Evolutionary conservation across 371 early-diverging fungal genomes (phyloP).

Genomic region (Mortierella sp.): DNA sequence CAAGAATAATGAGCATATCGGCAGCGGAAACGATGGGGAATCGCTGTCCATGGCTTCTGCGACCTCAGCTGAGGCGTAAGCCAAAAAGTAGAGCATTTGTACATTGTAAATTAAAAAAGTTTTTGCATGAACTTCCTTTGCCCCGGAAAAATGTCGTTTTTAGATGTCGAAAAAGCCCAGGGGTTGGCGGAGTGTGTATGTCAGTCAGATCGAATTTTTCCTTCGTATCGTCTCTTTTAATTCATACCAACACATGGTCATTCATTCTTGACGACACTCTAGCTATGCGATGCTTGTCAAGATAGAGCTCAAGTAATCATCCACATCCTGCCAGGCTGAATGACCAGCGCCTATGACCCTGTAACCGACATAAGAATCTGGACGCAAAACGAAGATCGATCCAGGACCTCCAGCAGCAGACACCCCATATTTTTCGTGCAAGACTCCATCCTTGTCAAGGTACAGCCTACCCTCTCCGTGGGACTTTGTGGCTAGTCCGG

Average conservation of each 20-base stretch:
- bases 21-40: not conserved
- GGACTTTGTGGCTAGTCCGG: not conserved
- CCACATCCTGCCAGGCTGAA: slow-evolving; percentile 25
- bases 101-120: too few species aligned
- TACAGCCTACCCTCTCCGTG: slow-evolving; percentile 21
- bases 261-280: too few species aligned
- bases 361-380: slow-evolving; percentile 21
- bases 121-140: too few species aligned
- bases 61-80: too few species aligned
- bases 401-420: not conserved
- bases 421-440: slow-evolving; percentile 18
- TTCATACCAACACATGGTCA: too few species aligned
- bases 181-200: too few species aligned
- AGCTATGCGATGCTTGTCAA: slow-evolving; percentile 1
- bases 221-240: too few species aligned
- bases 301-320: slow-evolving; percentile 20
- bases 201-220: too few species aligned
- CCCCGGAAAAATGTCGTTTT: too few species aligned
- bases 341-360: slow-evolving; percentile 16
- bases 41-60: not conserved
- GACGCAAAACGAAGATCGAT: slow-evolving; percentile 22
- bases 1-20: not conserved
- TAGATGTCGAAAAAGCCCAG: too few species aligned
- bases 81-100: too few species aligned
- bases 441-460: not conserved